Base-by-base conservation (phyloP, 306 rosid species). In the Quillaja saponaria region DNA sequence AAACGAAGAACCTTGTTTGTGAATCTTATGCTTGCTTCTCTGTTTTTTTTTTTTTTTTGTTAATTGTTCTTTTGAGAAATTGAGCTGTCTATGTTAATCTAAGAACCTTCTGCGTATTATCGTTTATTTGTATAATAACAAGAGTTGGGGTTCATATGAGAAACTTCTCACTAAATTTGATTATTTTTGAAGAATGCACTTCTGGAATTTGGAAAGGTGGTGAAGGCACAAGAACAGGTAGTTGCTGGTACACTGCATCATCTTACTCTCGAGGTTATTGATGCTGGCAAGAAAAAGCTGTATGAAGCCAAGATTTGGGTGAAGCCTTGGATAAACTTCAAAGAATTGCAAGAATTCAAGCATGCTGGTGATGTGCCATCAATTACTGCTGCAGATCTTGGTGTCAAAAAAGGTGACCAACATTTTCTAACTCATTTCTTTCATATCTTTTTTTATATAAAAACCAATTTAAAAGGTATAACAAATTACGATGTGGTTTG, bases 221-320 rank as follows among this genome's bases (percentile, higher is more conserved):
- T 89, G 68, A 83, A 85, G 57, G 88, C 88, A 2, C 80, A 71
- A 48, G 75, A 81, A 31, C 99, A 81, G 66, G 86, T 89, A 39
- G 99, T 92, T 61, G 78, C 99, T 14, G 99, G 99, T 19, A 81
- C 87, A 6, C 0, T 86, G 71, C 81, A 86, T 76, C 81, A 86
- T 78, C 76, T 86, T 48, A 86, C 94, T 7, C 20, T 92, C 16
- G 99, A 89, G 79, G 96, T 45, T 34, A 20, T 72, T 25, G 95
- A 89, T n/a, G 99, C 68, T 0, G 94, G 85, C 16, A 57, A 76
- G 80, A 89, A 80, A 77, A 86, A 86, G 84, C 57, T 82, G 41
- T 92, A 79, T 62, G 87, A 92, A 56, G 95, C 99, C 28, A 81
- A 86, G 88, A 68, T 92, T 8, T 92, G 99, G 99, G 99, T 86